Evolutionary conservation across 192 early-diverging fungal genomes (phyloP).

Genomic region (Kappamyces sp.): DNA sequence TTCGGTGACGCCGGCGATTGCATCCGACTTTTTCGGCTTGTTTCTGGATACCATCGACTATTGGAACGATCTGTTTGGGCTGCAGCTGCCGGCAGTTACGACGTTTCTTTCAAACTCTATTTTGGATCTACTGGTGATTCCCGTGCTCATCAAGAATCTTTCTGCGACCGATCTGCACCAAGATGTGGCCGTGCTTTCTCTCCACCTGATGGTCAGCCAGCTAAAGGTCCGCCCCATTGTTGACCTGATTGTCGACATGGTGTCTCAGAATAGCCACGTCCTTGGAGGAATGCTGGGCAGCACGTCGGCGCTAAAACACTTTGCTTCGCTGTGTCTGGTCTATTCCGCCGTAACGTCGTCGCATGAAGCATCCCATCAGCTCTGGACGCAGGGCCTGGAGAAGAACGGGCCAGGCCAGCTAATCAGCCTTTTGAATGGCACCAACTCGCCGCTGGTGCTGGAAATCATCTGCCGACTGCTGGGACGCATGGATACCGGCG

Average conservation of each 20-base stretch:
- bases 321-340: too few relatives aligned
- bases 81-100: not conserved
- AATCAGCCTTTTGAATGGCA: too few relatives aligned
- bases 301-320: too few relatives aligned
- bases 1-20: not conserved
- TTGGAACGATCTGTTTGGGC: not conserved
- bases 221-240: not conserved
- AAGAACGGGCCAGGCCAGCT: too few relatives aligned
- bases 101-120: not conserved
- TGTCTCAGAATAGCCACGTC: not conserved
- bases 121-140: not conserved
- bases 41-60: slow-evolving; percentile 2
- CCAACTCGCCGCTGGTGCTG: too few relatives aligned
- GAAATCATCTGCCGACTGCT: too few relatives aligned
- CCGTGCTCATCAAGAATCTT: slow-evolving; percentile 1
- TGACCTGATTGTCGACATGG: not conserved
- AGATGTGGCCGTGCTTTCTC: not conserved
- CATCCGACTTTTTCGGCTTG: too few relatives aligned
- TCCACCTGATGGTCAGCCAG: not conserved
- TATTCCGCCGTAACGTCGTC: too few relatives aligned
- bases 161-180: not conserved
- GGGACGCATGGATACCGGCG: too few relatives aligned
- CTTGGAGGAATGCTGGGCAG: too few relatives aligned
- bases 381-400: too few relatives aligned
- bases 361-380: too few relatives aligned